Evolutionary conservation across 2,329 filamentous ascomycete species (phyloP).

Genomic region (Fusarium multiceps): DNA sequence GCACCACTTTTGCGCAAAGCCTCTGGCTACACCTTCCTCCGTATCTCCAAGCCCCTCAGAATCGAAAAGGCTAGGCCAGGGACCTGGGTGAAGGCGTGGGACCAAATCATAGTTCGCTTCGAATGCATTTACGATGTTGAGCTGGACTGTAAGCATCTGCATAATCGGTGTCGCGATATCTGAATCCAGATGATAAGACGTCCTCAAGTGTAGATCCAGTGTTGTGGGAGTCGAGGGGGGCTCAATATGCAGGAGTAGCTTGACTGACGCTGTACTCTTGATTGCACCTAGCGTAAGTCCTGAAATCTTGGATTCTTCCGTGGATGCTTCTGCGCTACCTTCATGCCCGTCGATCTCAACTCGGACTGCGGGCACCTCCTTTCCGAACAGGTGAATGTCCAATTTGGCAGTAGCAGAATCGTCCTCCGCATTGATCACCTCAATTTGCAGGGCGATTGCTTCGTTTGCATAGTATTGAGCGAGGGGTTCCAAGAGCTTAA

Average conservation of each 20-base stretch:
- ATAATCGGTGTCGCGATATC: constrained; percentile 85
- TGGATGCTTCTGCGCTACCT: constrained; percentile 48
- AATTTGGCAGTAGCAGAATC: constrained; percentile 78
- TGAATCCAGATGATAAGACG: constrained; percentile 81
- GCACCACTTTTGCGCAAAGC: constrained; percentile 84
- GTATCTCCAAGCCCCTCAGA: constrained; percentile 60
- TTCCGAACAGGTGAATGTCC: constrained; percentile 74
- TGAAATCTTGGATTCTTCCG: constrained; percentile 57
- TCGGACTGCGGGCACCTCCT: constrained; percentile 60
- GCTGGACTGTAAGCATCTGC: constrained; percentile 74
- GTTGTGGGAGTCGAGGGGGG: constrained; percentile 62
- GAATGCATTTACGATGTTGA: constrained; percentile 85
- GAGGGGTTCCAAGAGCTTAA: constrained; percentile 70
- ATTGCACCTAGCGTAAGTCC: constrained; percentile 62
- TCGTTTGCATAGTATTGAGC: constrained; percentile 90
- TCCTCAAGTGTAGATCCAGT: constrained; percentile 77
- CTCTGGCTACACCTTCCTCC: constrained; percentile 56
- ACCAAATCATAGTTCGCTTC: constrained; percentile 91
- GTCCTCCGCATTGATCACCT: constrained; percentile 84
- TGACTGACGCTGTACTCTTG: constrained; percentile 56
- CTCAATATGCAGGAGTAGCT: constrained; percentile 61
- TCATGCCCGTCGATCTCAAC: constrained; percentile 53
- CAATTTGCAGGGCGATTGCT: constrained; percentile 72
- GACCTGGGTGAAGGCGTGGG: constrained; percentile 78
- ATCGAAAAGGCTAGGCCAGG: constrained; percentile 90